Evolutionary conservation across 2,329 filamentous ascomycete species (phyloP).

Genomic region (Lachnum nothofagi): DNA sequence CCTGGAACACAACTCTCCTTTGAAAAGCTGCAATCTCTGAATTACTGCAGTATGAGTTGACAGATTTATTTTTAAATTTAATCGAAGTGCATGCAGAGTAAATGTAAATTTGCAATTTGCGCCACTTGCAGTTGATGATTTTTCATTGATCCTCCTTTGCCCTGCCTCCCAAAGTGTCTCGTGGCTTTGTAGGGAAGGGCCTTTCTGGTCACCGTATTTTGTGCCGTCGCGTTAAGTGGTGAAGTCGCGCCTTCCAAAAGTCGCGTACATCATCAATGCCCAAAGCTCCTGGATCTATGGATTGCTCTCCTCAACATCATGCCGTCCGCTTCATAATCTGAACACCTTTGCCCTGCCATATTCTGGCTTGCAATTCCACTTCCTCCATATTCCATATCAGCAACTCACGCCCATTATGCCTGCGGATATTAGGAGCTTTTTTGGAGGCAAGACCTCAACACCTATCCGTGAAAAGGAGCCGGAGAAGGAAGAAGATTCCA

Average conservation of each 20-base stretch:
- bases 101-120: neutral
- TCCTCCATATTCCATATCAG: too few relatives aligned
- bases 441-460: constrained; percentile 67
- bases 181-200: too few relatives aligned
- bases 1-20: neutral
- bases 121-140: neutral
- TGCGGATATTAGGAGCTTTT: constrained; percentile 85
- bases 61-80: too few relatives aligned
- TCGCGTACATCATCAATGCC: constrained; percentile 20
- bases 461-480: constrained; percentile 41
- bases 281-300: neutral
- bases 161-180: neutral
- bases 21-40: neutral
- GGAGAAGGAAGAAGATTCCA: constrained; percentile 32
- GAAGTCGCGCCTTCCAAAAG: constrained; percentile 16
- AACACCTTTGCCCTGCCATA: too few relatives aligned
- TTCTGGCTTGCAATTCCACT: too few relatives aligned
- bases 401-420: constrained; percentile 54
- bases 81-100: neutral
- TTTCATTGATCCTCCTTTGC: neutral
- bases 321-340: too few relatives aligned
- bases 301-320: neutral
- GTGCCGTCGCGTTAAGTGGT: constrained; percentile 2
- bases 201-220: constrained; percentile 1
- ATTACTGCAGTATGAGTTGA: neutral